These are phyloP conservation scores for Apiospora koreana DNA, from an alignment of 2,329 filamentous ascomycete genomes.

Conservation along the genomic window DNA sequence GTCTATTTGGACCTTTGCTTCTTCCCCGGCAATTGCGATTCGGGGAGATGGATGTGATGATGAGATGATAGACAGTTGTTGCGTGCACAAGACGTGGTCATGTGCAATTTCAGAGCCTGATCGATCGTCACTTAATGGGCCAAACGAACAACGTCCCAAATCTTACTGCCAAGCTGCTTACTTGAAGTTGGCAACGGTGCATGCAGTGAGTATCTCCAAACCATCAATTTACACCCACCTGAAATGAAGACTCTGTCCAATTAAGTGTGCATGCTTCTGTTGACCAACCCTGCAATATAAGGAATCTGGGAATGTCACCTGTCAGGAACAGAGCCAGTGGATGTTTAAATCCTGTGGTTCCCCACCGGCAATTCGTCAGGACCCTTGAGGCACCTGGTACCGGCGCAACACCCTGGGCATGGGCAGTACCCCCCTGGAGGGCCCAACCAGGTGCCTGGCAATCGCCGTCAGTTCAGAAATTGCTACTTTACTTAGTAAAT, in stretches of 20 bases:
- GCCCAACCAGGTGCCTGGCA: not conserved
- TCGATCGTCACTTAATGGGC: not conserved
- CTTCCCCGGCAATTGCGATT: not conserved
- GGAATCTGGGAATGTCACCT: not conserved
- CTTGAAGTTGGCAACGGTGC: not conserved
- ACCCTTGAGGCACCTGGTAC: not conserved
- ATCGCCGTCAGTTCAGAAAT: not conserved
- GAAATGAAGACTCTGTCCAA: not conserved
- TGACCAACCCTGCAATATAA: not conserved
- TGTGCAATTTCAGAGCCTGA: not conserved
- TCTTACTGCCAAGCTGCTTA: not conserved
- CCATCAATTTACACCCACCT: not conserved
- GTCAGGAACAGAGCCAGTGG: not conserved
- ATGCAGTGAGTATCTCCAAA: not conserved
- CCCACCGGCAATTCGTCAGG: conserved; percentile 4
- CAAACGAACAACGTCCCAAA: not conserved
- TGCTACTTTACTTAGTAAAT: no score
- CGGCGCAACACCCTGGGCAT: no score
- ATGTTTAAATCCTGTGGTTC: not conserved
- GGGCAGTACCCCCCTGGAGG: not conserved
- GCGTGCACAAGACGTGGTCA: not conserved
- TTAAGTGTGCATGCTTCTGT: not conserved
- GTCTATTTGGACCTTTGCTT: not conserved
- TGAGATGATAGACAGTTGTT: not conserved
- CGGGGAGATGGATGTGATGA: not conserved